Conservation (phyloP, 2,329 filamentous ascomycete species). For the Colletotrichum falcatum region DNA sequence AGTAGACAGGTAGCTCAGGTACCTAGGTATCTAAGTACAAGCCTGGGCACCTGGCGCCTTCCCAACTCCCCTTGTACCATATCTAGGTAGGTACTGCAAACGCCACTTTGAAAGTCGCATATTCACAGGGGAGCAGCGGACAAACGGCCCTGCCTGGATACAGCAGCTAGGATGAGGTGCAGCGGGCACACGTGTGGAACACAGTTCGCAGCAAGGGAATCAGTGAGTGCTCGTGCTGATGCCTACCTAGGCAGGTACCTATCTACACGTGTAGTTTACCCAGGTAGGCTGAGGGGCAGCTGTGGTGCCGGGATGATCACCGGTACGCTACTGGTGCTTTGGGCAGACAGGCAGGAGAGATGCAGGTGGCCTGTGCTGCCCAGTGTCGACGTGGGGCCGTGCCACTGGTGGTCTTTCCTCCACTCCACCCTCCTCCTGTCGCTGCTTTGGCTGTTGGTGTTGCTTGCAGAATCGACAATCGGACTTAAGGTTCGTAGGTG, state of each 20-base stretch:
- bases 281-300: background rate
- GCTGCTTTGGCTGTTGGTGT: background rate
- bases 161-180: background rate
- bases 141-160: background rate
- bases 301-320: background rate
- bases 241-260: background rate
- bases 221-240: background rate
- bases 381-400: conserved; percentile 16
- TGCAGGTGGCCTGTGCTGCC: conserved; percentile 16
- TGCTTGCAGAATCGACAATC: conserved; percentile 16
- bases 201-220: background rate
- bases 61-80: too few relatives aligned
- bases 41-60: too few relatives aligned
- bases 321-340: conserved; percentile 7
- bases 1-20: background rate
- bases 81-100: background rate
- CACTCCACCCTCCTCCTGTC: background rate
- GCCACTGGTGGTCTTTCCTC: conserved; percentile 20
- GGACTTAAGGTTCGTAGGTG: background rate
- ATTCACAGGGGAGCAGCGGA: background rate
- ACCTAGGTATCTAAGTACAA: too few relatives aligned
- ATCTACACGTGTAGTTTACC: too few relatives aligned
- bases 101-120: background rate
- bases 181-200: background rate
- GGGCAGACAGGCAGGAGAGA: conserved; percentile 14